Evolutionary conservation across 2,329 filamentous ascomycete genomes (phyloP), one percentile per base, ranked within the genome.

Genomic region (Plenodomus biglobosus): DNA sequence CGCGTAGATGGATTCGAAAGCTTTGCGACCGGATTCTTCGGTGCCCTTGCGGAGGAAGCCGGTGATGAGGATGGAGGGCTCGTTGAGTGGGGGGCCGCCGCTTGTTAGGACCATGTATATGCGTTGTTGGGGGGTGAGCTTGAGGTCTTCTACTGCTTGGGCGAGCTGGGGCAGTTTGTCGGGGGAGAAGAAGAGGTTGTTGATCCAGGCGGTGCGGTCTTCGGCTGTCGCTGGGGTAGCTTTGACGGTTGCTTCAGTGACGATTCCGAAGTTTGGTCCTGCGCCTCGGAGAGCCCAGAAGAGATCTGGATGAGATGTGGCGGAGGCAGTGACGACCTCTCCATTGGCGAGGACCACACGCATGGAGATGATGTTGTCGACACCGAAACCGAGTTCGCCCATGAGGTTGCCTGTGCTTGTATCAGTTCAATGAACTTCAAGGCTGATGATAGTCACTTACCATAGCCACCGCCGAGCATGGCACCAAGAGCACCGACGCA

Each of bases 391-490:
- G 40, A 80, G 68, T 20, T 73, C 67, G 1, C 80, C 78, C 40
- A 76, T 77, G 21, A 85, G 67, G 66, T 78, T 77, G 3, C 83
- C 57, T 60, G 42, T 3, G 19, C 7, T 39, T 8, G 20, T 27
- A 17, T 53, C 11, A 40, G 48, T 18, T 7, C 22, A 5, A 24
- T 24, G 22, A 3, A 32, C 22, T 2, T 21, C 2, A 1, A 13
- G 27, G 27, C 38, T 38, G 30, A 8, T 17, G 10, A 16, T n/a
- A 7, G n/a, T 16, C 7, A 46, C 52, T 21, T 46, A 60, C 57
- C 81, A 55, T 80, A 82, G 1, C 82, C 82, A 32, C 81, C 82
- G 3, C 80, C 80, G 3, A 70, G 58, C 18, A 59, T 43, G 19
- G 66, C 66, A 22, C 66, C 63, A 8, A 68, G 35, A 17, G 53